Conservation (phyloP, 139 green algal genomes). For the Closterium sp. region DNA sequence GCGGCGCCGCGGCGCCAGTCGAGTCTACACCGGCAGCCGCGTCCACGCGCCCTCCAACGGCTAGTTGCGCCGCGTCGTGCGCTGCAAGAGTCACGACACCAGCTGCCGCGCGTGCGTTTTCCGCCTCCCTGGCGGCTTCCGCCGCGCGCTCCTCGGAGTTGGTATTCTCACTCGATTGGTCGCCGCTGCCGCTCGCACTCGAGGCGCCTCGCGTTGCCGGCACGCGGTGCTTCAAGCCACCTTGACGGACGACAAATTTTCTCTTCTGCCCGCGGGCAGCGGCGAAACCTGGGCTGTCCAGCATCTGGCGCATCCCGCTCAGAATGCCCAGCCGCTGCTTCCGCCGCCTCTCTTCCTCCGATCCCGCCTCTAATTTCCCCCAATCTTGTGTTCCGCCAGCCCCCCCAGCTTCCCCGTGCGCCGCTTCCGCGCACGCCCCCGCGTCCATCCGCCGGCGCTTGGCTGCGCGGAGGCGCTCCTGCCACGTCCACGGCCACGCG, state of each 20-base stretch:
- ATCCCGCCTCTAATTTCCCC: neutral
- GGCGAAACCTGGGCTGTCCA: neutral
- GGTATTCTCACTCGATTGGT: neutral
- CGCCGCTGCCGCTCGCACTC: neutral
- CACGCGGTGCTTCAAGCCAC: neutral
- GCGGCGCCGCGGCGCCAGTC: no score
- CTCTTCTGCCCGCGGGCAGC: neutral
- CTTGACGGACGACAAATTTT: neutral
- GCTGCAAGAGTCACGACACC: neutral
- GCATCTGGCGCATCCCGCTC: neutral
- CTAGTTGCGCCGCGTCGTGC: neutral
- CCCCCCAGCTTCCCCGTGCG: neutral
- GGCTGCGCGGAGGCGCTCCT: neutral
- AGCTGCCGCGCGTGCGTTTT: neutral
- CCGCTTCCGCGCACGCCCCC: neutral
- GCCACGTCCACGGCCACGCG: neutral
- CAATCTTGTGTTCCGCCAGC: neutral
- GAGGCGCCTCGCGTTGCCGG: neutral
- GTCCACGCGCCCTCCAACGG: neutral
- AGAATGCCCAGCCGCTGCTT: neutral
- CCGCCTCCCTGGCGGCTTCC: neutral
- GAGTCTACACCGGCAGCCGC: neutral
- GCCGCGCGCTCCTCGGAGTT: neutral
- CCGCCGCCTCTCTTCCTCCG: neutral
- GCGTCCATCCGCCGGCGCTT: neutral